These are phyloP conservation scores for Calonectria hongkongensis DNA, from an alignment of 2,329 filamentous ascomycete species.

Conservation along the genomic window DNA sequence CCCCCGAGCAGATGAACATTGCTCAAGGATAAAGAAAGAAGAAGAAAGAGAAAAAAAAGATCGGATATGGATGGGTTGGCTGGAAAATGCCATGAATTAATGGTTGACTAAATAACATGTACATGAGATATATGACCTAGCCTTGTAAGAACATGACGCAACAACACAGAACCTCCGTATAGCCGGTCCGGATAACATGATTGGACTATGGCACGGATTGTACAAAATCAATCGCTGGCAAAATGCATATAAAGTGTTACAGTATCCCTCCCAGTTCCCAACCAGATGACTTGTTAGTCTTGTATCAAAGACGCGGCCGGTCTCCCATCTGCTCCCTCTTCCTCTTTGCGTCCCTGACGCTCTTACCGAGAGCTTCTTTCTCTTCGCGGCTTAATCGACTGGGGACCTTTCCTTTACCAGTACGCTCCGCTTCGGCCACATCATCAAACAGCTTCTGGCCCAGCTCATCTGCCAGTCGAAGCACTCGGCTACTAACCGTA, in stretches of 20 bases:
- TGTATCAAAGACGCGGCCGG: conserved; percentile 69
- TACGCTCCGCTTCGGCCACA: conserved; percentile 63
- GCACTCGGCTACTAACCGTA: conserved; percentile 88
- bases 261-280: conserved; percentile 23
- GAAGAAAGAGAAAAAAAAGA: conserved; percentile 19
- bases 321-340: conserved; percentile 68
- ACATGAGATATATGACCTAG: conserved; percentile 14
- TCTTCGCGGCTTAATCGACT: conserved; percentile 72
- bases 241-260: conserved; percentile 38
- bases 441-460: conserved; percentile 82
- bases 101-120: conserved; percentile 28
- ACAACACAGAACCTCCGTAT: neutral
- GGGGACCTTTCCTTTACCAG: conserved; percentile 61
- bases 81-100: conserved; percentile 6
- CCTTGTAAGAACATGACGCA: conserved; percentile 18
- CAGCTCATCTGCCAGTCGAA: conserved; percentile 84
- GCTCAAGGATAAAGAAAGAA: conserved; percentile 34
- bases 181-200: neutral
- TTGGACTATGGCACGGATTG: conserved; percentile 17
- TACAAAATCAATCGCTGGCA: conserved; percentile 37
- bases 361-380: conserved; percentile 64
- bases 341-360: conserved; percentile 67
- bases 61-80: neutral
- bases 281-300: neutral
- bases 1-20: conserved; percentile 41